phyloP scores from a whole-genome alignment of 2,329 filamentous ascomycete species.

The Diaporthe citriasiana region DNA sequence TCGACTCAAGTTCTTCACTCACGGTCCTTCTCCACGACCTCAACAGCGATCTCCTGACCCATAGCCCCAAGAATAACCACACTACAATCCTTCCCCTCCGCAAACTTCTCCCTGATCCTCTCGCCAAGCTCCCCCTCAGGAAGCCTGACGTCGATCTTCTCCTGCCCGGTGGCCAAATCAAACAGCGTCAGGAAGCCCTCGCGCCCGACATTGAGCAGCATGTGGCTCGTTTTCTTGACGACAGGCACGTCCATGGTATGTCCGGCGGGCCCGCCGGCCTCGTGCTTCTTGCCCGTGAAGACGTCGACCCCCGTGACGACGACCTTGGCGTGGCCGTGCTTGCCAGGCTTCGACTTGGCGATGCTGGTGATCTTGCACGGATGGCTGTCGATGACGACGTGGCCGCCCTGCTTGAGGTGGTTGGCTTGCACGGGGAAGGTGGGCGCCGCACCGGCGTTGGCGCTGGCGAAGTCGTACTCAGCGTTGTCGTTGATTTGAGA shows the following conservation, averaged over 20 bases:
- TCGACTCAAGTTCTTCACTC: background rate
- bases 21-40: conserved; percentile 4
- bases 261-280: background rate
- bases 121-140: background rate
- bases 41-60: conserved; percentile 6
- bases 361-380: conserved; percentile 24
- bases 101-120: conserved; percentile 9
- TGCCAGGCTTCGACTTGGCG: conserved; percentile 15
- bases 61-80: conserved; percentile 10
- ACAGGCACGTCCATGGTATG: conserved; percentile 15
- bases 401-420: conserved; percentile 18
- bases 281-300: conserved; percentile 20
- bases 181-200: conserved; percentile 9
- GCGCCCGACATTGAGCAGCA: conserved; percentile 5
- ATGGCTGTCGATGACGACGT: conserved; percentile 3
- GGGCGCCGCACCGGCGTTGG: conserved; percentile 5
- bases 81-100: background rate
- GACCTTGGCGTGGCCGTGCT: conserved; percentile 26
- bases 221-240: background rate
- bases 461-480: background rate
- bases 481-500: conserved; percentile 20
- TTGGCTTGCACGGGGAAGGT: conserved; percentile 20
- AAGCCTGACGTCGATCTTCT: background rate
- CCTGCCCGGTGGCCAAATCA: background rate
- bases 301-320: conserved; percentile 6